These are phyloP conservation scores for Pichia exigua DNA, from an alignment of 805 yeast genomes.

Conservation along the genomic window DNA sequence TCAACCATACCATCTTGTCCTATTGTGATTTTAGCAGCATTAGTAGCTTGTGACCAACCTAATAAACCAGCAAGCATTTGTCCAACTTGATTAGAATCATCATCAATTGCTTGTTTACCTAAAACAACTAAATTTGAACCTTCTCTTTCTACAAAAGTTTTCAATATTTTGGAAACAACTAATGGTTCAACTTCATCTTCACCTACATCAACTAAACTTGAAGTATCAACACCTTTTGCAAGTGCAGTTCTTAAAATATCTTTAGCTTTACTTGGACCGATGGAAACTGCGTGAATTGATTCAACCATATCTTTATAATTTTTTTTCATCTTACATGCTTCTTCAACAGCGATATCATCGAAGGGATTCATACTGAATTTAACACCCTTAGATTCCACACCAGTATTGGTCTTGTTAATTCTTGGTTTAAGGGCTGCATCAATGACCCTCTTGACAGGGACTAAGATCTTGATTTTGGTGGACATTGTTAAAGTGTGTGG, in stretches of 20 bases:
- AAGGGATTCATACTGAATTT: conserved; percentile 94
- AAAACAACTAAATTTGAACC: conserved; percentile 72
- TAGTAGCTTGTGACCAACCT: conserved; percentile 96
- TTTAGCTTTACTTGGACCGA: conserved; percentile 81
- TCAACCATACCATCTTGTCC: conserved; percentile 44
- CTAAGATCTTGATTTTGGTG: conserved; percentile 62
- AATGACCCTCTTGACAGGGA: conserved; percentile 91
- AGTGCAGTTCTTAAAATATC: conserved; percentile 83
- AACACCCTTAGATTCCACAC: conserved; percentile 81
- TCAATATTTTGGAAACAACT: conserved; percentile 77
- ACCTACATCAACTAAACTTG: conserved; percentile 75
- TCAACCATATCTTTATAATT: conserved; percentile 62
- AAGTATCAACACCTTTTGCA: conserved; percentile 89
- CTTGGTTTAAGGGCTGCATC: conserved; percentile 93
- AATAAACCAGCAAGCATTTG: conserved; percentile 92
- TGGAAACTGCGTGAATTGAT: conserved; percentile 80
- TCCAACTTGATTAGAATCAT: conserved; percentile 91
- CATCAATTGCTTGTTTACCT: conserved; percentile 97
- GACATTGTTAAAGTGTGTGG: conserved; percentile 21
- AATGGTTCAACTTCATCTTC: conserved; percentile 72
- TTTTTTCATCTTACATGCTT: conserved; percentile 74
- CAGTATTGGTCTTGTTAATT: conserved; percentile 76
- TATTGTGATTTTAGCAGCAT: conserved; percentile 77
- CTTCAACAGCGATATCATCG: conserved; percentile 96
- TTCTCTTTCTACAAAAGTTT: conserved; percentile 62